Evolutionary conservation across 2,329 filamentous ascomycete species (phyloP).

Genomic region (Huntiella moniliformis): DNA sequence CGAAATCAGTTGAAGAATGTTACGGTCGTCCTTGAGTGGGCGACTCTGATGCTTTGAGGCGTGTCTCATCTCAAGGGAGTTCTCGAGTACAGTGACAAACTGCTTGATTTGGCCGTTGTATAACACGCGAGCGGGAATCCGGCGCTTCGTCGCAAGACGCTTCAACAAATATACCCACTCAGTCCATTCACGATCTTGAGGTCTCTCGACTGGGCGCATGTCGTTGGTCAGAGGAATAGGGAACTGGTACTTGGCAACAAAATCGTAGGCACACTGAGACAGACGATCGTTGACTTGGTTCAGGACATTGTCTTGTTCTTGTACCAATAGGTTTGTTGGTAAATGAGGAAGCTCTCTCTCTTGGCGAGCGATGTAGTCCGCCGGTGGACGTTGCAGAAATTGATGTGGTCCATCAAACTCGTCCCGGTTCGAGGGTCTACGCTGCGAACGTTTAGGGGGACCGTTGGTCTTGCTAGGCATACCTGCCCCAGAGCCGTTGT

Average conservation of each 20-base stretch:
- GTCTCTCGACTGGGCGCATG: constrained; percentile 56
- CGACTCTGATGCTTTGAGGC: constrained; percentile 68
- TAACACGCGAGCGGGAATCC: constrained; percentile 65
- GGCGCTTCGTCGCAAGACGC: constrained; percentile 65
- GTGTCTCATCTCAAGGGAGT: constrained; percentile 74
- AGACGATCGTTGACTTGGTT: constrained; percentile 67
- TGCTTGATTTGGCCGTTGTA: constrained; percentile 88
- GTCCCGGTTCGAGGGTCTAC: constrained; percentile 62
- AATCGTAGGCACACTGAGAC: constrained; percentile 74
- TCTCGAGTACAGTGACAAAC: constrained; percentile 73
- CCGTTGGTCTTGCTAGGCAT: constrained; percentile 16
- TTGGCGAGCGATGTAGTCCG: constrained; percentile 54
- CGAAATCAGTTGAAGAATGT: constrained; percentile 72
- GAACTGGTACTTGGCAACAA: constrained; percentile 81
- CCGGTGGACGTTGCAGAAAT: constrained; percentile 53
- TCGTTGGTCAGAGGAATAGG: constrained; percentile 69
- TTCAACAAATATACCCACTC: constrained; percentile 84
- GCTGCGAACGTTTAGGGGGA: constrained; percentile 33
- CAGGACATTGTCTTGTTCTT: constrained; percentile 70
- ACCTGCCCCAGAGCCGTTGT: constrained; percentile 26
- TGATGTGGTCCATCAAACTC: constrained; percentile 82
- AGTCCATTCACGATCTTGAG: constrained; percentile 71
- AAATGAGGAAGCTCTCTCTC: constrained; percentile 66
- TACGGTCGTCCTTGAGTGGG: constrained; percentile 72
- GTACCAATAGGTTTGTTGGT: constrained; percentile 62